These are phyloP conservation scores for Luffa acutangula DNA, from an alignment of 306 rosid species.

Conservation along the genomic window DNA sequence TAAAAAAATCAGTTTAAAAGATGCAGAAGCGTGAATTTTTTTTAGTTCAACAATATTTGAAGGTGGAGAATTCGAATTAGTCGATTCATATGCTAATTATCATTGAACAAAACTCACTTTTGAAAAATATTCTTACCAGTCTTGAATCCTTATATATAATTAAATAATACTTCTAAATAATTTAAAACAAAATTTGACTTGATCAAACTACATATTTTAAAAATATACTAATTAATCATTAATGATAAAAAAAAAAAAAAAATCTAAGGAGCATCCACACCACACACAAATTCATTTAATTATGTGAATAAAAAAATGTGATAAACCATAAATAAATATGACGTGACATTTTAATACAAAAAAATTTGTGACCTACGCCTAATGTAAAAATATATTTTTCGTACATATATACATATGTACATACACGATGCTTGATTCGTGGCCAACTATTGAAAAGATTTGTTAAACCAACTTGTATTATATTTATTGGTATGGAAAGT, in stretches of 20 bases:
- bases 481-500: not conserved
- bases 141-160: not conserved
- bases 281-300: not conserved
- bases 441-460: not conserved
- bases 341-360: not conserved
- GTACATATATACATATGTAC: too few species aligned
- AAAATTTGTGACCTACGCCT: too few species aligned
- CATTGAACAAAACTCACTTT: too few species aligned
- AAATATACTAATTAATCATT: not conserved
- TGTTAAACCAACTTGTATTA: not conserved
- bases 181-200: not conserved
- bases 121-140: not conserved
- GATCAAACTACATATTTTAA: not conserved
- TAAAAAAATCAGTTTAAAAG: not conserved
- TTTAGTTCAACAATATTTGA: too few species aligned
- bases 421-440: not conserved
- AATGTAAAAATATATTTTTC: not conserved
- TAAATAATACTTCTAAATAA: not conserved
- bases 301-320: not conserved
- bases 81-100: too few species aligned
- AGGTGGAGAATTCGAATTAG: too few species aligned
- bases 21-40: not conserved
- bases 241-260: not conserved
- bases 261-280: not conserved
- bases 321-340: not conserved